These are phyloP conservation scores for Salvia miltiorrhiza DNA, from an alignment of 257 asterid species.

Conservation along the genomic window DNA sequence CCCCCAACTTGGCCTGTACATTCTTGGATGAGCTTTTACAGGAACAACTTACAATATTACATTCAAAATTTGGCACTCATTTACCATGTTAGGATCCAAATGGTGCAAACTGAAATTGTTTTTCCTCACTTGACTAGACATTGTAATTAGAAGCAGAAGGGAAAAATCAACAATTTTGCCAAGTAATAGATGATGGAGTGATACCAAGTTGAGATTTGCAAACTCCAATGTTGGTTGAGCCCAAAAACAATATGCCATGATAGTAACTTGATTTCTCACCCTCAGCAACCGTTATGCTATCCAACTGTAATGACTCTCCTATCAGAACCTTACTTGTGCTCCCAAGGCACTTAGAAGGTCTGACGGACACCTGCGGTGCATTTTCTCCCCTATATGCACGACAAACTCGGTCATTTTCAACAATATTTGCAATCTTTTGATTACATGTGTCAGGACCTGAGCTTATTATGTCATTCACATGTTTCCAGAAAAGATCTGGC, in stretches of 20 bases:
- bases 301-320: conserved; percentile 26
- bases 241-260: conserved; percentile 50
- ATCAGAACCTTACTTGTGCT: conserved; percentile 18
- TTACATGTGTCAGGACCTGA: conserved; percentile 80
- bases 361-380: conserved; percentile 66
- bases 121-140: neutral
- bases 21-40: neutral
- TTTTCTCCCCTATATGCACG: conserved; percentile 69
- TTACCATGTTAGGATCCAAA: neutral
- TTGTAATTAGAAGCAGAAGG: neutral
- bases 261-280: conserved; percentile 24
- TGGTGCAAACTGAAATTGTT: neutral
- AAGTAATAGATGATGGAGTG: conserved; percentile 2
- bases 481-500: conserved; percentile 82
- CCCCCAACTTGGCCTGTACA: neutral
- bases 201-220: conserved; percentile 56
- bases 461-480: conserved; percentile 72
- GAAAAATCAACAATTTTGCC: conserved; percentile 6
- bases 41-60: neutral
- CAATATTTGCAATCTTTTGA: conserved; percentile 69
- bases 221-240: conserved; percentile 71
- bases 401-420: conserved; percentile 74
- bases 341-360: conserved; percentile 37
- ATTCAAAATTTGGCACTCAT: neutral
- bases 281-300: conserved; percentile 16